Evolutionary conservation across 176 grass and related monocot genomes (phyloP), one percentile per base, ranked within the genome.

Genomic region (Carex scoparia): DNA sequence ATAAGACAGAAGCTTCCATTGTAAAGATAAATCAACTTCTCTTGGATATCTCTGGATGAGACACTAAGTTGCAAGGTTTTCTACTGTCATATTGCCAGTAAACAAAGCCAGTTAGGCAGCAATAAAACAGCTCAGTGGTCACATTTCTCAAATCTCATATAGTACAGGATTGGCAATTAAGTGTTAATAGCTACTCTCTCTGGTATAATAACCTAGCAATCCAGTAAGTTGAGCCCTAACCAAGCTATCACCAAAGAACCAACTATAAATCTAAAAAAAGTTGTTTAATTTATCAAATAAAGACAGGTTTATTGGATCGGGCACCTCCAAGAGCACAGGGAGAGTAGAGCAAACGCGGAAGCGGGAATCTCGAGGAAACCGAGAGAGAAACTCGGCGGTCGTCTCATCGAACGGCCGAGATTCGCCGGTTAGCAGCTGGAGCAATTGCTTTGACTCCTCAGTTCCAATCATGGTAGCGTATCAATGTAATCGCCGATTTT

Each of bases 391-490:
- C 38, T 93, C 91, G 79, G 88, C 85, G 60, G 84, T 69, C 74
- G 91, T 85, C 83, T 98, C 91, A 70, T 85, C 85, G 88, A 98
- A 87, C 37, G 90, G 85, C 58, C 85, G 90, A 61, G 85, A 84
- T 80, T 88, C 90, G 70, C 69, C 59, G 16, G 75, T 70, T 35
- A 98, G 87, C 53, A 98, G 87, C 54, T 65, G 55, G 69, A 93
- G 88, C 71, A 98, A 86, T 44, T 77, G 66, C 6, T 72, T 81
- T 38, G 91, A 94, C 71, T 95, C 95, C 30, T 79, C 77, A 37
- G 66, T 69, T 79, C 86, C 83, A 27, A 98, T 62, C 70, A 51
- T 80, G 2, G 84, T 4, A 8, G 53, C 84, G 80, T 33, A 16
- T 23, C 23, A 23, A 23, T 80, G 14, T 15, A 79, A 56, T 79